Evolutionary conservation across 768 basidiomycete genomes (phyloP).

Genomic region (Lactifluus rugatus): DNA sequence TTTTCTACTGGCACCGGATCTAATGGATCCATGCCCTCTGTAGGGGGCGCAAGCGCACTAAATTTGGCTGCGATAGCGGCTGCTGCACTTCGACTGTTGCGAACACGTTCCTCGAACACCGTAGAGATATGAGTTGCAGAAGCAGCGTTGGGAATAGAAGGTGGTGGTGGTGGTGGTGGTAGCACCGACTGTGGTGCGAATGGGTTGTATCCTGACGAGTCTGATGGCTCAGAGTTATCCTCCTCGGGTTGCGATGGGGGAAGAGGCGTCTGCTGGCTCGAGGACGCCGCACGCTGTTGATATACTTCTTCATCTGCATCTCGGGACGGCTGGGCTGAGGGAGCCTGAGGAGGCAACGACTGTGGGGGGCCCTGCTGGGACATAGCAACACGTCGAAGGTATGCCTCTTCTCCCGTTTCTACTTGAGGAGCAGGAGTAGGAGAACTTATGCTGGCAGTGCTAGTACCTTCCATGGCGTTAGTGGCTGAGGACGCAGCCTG

Average conservation of each 20-base stretch:
- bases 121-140: constrained; percentile 24
- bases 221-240: constrained; percentile 29
- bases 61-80: constrained; percentile 76
- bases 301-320: constrained; percentile 26
- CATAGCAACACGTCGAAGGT: constrained; percentile 11
- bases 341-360: not conserved
- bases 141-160: constrained; percentile 33
- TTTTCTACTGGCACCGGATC: constrained; percentile 26
- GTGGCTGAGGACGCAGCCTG: not conserved
- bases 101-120: constrained; percentile 50
- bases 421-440: not conserved
- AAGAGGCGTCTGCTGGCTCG: constrained; percentile 23
- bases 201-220: constrained; percentile 56
- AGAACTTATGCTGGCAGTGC: not conserved
- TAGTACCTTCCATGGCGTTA: not conserved
- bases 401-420: constrained; percentile 13
- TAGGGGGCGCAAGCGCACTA: constrained; percentile 40
- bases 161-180: constrained; percentile 54
- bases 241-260: constrained; percentile 16
- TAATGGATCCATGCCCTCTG: constrained; percentile 23
- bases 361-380: not conserved
- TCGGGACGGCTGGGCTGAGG: constrained; percentile 11
- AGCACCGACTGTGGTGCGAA: constrained; percentile 49
- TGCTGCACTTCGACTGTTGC: constrained; percentile 48
- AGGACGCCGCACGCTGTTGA: constrained; percentile 22